Percentiles rank a stretch among this genome's conserved stretches.
Evolutionary conservation across 2,329 filamentous ascomycete species (phyloP).

Genomic region (Apiospora kogelbergensis): DNA sequence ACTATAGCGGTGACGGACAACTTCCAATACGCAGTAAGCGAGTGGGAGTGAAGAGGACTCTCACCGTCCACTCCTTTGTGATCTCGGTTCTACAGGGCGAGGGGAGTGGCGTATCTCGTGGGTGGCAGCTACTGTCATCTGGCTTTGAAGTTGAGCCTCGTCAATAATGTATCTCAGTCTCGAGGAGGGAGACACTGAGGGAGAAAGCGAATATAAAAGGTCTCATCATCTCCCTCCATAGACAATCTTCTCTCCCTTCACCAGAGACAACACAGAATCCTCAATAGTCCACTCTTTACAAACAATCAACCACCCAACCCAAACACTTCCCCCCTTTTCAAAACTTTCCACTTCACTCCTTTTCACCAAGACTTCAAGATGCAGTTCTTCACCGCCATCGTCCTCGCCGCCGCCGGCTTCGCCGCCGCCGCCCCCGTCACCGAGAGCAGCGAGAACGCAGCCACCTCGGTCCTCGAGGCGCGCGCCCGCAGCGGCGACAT

Average conservation of each 20-base stretch:
- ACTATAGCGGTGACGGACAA: neutral
- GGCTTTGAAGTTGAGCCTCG: neutral
- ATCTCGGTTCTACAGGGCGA: neutral
- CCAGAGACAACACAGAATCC: neutral
- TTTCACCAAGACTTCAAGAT: neutral
- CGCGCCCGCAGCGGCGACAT: constrained; percentile 13
- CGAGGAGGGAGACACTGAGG: neutral
- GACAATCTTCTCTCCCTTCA: neutral
- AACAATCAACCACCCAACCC: neutral
- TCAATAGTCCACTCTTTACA: neutral
- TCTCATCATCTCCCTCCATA: neutral
- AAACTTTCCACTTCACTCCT: neutral
- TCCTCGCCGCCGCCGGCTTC: neutral
- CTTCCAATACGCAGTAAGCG: neutral
- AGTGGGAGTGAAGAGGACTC: neutral
- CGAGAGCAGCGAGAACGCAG: neutral
- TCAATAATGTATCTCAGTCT: no score
- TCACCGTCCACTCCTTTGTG: neutral
- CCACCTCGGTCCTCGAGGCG: neutral
- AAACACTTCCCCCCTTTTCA: neutral
- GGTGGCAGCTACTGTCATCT: neutral
- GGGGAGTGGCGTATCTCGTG: neutral
- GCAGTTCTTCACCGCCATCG: neutral
- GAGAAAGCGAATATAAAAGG: neutral
- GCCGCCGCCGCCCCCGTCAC: neutral